Conservation (phyloP, 257 asterid species). For the Salvia hispanica region DNA sequence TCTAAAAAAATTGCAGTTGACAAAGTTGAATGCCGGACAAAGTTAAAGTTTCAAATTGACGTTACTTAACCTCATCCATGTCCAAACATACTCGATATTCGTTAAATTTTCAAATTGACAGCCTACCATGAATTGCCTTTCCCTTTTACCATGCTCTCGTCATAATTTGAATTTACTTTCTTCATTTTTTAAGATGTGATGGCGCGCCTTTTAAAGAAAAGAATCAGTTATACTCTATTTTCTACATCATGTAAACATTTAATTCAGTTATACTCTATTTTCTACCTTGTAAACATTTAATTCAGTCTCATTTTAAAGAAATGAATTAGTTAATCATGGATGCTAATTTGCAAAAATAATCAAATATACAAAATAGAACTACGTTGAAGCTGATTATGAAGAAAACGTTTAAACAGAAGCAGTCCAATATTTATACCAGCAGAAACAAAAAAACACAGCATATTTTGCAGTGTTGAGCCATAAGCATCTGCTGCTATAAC, state of each 20-base stretch:
- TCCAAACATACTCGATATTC: not conserved
- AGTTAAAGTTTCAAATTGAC: not conserved
- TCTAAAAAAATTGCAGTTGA: no score
- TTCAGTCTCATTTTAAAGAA: no score
- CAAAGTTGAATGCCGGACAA: no score
- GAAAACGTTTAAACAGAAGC: no score
- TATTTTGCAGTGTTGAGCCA: not conserved
- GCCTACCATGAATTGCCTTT: conserved; percentile 12
- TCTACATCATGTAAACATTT: not conserved
- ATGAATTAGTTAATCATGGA: no score
- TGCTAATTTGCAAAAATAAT: no score
- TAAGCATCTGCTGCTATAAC: not conserved
- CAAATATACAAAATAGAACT: no score
- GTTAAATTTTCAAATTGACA: conserved; percentile 32
- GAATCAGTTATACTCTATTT: not conserved
- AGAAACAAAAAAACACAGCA: conserved; percentile 14
- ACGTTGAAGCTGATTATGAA: no score
- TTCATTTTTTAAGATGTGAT: conserved; percentile 9
- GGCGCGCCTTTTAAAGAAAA: conserved; percentile 18
- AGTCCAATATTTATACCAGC: not conserved
- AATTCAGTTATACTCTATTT: not conserved
- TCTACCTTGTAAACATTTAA: not conserved
- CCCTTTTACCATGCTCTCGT: conserved; percentile 8
- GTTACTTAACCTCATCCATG: not conserved
- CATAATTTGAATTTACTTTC: no score